Base-by-base conservation (phyloP, 768 basidiomycete genomes). In the Chalciporus sphaerocephalus region DNA sequence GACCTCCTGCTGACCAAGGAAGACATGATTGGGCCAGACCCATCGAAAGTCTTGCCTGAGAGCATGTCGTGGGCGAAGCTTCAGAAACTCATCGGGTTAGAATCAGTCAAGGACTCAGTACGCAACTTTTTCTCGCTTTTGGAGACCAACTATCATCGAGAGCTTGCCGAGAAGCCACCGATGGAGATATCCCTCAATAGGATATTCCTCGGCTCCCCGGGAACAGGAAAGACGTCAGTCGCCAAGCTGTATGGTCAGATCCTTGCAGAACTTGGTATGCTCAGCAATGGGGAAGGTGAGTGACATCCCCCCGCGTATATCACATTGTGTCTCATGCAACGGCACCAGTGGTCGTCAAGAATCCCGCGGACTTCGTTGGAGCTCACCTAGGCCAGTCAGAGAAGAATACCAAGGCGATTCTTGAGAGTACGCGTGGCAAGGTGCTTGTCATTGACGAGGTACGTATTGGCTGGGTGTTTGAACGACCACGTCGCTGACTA, bases 371-470 rank as follows among this genome's bases (percentile, higher is more conserved):
- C 56, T 87, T 86, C 50, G 61, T 83, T 18, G 85, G 85, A 0
- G 61, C 66, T 18, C 69, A 65, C 18, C 52, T 86, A 10, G 85
- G 85, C 15, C 65, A 76, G 23, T 82, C 85, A 0, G 85, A 87
- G 58, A 66, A 56, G 22, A 75, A 85, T 11, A 86, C 85, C 0
- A 85, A 83, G 53, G 74, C 70, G 0, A 85, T 87, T 24, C 67
- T 87, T 0, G 74, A 72, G 5, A 78, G 62, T 37, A 76, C 77
- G 0, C 65, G 73, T 1, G 84, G 84, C 7, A 87, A 87, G 54
- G 81, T 86, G 4, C 62, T 87, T 25, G 75, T 87, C 12, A 87
- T 87, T n/a, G 84, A 87, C 46, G 84, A 87, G 74, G 84, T 78
- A 42, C 16, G 57, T 37, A n/a, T n/a, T n/a, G n/a, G n/a, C n/a